A percentile compares a stretch with the other conserved stretches of the same genome.
These are phyloP conservation scores for Pulchroboletus neoregius DNA, from an alignment of 1,284 basidiomycete genomes.

Conservation along the genomic window DNA sequence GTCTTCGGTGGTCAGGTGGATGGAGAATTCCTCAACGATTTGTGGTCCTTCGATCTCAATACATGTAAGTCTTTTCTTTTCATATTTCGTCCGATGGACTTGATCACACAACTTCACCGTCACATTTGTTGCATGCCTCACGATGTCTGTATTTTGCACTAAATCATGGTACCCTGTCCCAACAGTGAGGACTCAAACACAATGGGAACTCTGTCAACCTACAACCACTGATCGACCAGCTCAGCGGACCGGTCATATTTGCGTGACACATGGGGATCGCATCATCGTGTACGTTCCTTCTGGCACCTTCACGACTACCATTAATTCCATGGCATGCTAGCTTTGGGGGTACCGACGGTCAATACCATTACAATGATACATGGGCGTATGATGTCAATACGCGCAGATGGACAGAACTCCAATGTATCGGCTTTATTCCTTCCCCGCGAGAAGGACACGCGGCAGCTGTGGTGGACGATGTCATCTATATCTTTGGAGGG, in stretches of 20 bases:
- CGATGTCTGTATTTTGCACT: slow-evolving; percentile 2
- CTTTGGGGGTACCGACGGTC: slow-evolving; percentile 97
- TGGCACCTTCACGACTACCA: slow-evolving; percentile 4
- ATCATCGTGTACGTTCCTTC: slow-evolving; percentile 70
- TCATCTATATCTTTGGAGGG: slow-evolving; percentile 97
- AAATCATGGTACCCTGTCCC: slow-evolving; percentile 6
- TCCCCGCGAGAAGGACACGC: slow-evolving; percentile 96
- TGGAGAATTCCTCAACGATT: slow-evolving; percentile 90
- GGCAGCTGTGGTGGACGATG: slow-evolving; percentile 94
- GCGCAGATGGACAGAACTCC: slow-evolving; percentile 86
- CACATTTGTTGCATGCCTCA: slow-evolving; percentile 4
- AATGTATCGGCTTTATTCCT: slow-evolving; percentile 97
- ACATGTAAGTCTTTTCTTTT: slow-evolving; percentile 58
- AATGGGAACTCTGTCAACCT: slow-evolving; percentile 80
- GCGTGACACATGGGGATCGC: slow-evolving; percentile 81
- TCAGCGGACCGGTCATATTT: slow-evolving; percentile 89
- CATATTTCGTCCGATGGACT: neutral
- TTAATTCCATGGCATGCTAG: slow-evolving; percentile 40
- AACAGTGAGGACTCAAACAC: slow-evolving; percentile 66
- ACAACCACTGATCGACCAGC: slow-evolving; percentile 68
- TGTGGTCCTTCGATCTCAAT: slow-evolving; percentile 96
- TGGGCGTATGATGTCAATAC: slow-evolving; percentile 92
- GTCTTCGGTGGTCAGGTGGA: slow-evolving; percentile 98
- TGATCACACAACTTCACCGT: slow-evolving; percentile 9
- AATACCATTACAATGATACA: slow-evolving; percentile 99